Base-by-base conservation (phyloP, 768 basidiomycete species). In the Auricularia sp. region DNA sequence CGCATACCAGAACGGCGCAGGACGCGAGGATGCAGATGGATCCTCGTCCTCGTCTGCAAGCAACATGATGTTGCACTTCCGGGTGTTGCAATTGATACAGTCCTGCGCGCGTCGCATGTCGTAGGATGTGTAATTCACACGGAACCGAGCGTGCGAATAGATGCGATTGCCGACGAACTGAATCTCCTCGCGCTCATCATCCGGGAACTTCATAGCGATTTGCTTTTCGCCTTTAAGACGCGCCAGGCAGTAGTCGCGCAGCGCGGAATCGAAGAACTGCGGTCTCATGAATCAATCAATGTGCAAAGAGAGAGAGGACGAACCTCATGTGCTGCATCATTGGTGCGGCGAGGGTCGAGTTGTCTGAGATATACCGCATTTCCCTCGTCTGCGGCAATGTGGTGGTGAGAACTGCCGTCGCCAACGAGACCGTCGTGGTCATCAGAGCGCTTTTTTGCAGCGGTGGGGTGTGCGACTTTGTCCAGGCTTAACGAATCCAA, bases 21-120 rank as follows among this genome's bases (percentile, higher is more conserved):
- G 68, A 29, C 70, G 63, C 13, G 64, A 13, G 2, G 44, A 65
- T 0, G 44, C 58, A 29, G 37, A 39, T 13, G 42, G 16, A 8
- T 44, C 10, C 42, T 36, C 64, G 14, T 44, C 63, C 0, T 71
- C 72, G 0, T 71, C 70, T 51, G 71, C 68, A 0, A 63, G 67
- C 6, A 77, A 70, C 71, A 77, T 79, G 18, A 83, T 63, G 42
- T 80, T 71, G 0, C 73, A 47, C 8, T 79, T 51, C 5, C 18
- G 73, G 0, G 71, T 77, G 0, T 68, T 59, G 11, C 77, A 75
- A 56, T 81, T 80, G 63, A 83, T 69, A 0, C 72, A 66, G 66
- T 84, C 82, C 64, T 81, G 78, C 2, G 68, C 70, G 0, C 77
- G 70, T n/a, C 76, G 74, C 13, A 78, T 45, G 68, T 82, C 77